Conservation (phyloP, 768 basidiomycete genomes). For the Podaxis sp. region DNA sequence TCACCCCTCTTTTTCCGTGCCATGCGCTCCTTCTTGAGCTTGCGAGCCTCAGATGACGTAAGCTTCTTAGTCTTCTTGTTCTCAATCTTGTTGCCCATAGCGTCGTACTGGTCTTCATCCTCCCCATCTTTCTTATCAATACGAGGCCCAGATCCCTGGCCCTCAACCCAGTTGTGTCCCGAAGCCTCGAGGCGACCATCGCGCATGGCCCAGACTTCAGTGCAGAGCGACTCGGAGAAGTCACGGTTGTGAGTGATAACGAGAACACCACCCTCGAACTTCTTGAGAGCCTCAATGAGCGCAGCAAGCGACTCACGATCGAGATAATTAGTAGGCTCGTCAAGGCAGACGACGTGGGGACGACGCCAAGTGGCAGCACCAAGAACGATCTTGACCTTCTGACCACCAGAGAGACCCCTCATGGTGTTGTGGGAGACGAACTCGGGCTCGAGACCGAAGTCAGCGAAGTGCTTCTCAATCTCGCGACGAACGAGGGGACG, state of each 20-base stretch:
- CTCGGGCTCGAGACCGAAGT: conserved; percentile 98
- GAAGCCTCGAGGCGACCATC: conserved; percentile 96
- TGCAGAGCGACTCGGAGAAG: conserved; percentile 98
- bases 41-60: conserved; percentile 78
- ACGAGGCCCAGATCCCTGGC: conserved; percentile 90
- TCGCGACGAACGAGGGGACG: conserved; percentile 97
- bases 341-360: conserved; percentile 95
- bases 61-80: conserved; percentile 85
- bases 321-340: conserved; percentile 99
- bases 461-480: conserved; percentile 99
- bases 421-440: conserved; percentile 99
- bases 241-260: conserved; percentile 98
- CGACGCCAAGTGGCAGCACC: conserved; percentile 99
- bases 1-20: conserved; percentile 86
- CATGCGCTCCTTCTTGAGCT: conserved; percentile 96
- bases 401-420: conserved; percentile 97
- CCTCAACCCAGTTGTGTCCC: conserved; percentile 99
- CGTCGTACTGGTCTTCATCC: conserved; percentile 90
- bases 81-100: conserved; percentile 97
- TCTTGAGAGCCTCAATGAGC: conserved; percentile 96
- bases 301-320: conserved; percentile 99
- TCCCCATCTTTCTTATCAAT: conserved; percentile 94
- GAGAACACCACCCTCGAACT: conserved; percentile 97
- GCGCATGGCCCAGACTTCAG: conserved; percentile 99
- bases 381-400: conserved; percentile 99